Evolutionary conservation across 768 basidiomycete species (phyloP), one percentile per base, ranked within the genome.

Genomic region (Suillus hirtellus): DNA sequence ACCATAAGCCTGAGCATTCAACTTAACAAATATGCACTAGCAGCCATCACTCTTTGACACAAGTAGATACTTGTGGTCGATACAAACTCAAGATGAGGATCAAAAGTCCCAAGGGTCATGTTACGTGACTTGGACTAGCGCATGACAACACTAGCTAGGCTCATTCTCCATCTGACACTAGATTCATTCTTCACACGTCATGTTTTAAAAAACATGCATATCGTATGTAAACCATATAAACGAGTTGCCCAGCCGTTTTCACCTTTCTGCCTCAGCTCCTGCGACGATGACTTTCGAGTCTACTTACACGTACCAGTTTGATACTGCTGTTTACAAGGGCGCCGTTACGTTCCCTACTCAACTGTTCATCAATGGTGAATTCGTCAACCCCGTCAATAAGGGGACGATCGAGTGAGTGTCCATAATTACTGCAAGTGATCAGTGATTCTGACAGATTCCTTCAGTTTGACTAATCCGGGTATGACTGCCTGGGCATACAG

Each of bases 341-440:
- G 75, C 75, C 21, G 75, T 78, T 19, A 73, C 75, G 8, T 71
- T 89, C 65, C 77, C 81, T 64, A 86, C 88, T n/a, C 87, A 88
- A 34, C 72, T 90, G 58, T 92, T 86, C 79, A 92, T 92, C 70
- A 78, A 82, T 70, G 85, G 86, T 64, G 65, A 80, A 60, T 66
- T 66, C 35, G 60, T 66, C n/a, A 60, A 66, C 43, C 60, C 60
- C 14, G 1, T 61, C 24, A 24, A 66, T 21, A 55, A 49, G 14
- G 60, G 52, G 15, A 66, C 65, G 21, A 60, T 64, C 21, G 63
- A 63, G 63, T 64, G 61, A 19, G 63, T 54, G 19, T 17, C 10
- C 9, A 31, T 34, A n/a, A 17, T 38, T 24, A 53, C 21, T 27
- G 27, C 14, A 58, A 38, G n/a, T 15, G 17, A 35, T 60, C 24